Evolutionary conservation across 371 early-diverging fungal species (phyloP).

Genomic region (Coemansia sp.): DNA sequence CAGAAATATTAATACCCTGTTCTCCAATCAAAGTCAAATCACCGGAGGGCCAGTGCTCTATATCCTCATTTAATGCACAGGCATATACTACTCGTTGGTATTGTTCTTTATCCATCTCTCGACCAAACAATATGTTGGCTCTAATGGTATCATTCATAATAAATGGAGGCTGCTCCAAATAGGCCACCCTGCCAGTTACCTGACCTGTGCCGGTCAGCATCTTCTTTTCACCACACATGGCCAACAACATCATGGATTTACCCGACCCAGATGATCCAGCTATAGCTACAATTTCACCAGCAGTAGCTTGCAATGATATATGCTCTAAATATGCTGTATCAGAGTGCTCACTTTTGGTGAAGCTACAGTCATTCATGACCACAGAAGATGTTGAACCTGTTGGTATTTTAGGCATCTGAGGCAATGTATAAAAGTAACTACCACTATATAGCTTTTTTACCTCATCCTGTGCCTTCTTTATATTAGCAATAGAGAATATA

Average conservation of each 20-base stretch:
- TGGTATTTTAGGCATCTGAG: too few species aligned
- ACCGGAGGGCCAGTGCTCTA: background rate
- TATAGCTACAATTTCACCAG: background rate
- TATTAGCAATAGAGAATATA: background rate
- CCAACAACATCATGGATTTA: background rate
- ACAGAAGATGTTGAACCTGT: too few species aligned
- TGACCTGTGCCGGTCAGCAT: background rate
- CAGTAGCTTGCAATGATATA: background rate
- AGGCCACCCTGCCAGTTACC: background rate
- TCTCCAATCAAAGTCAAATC: background rate
- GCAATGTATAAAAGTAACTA: too few species aligned
- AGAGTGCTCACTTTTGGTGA: background rate
- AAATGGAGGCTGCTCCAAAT: background rate
- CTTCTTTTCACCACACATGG: background rate
- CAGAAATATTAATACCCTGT: background rate
- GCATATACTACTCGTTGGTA: background rate
- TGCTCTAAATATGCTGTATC: background rate
- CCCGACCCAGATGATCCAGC: background rate
- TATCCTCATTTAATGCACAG: background rate
- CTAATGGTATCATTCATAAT: background rate
- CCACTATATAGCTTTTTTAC: too few species aligned
- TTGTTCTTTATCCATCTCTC: background rate
- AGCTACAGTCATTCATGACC: too few species aligned
- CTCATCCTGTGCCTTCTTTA: background rate
- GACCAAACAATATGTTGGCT: background rate